Conservation (phyloP, 2,329 filamentous ascomycete species). For the Trichoderma endophyticum region DNA sequence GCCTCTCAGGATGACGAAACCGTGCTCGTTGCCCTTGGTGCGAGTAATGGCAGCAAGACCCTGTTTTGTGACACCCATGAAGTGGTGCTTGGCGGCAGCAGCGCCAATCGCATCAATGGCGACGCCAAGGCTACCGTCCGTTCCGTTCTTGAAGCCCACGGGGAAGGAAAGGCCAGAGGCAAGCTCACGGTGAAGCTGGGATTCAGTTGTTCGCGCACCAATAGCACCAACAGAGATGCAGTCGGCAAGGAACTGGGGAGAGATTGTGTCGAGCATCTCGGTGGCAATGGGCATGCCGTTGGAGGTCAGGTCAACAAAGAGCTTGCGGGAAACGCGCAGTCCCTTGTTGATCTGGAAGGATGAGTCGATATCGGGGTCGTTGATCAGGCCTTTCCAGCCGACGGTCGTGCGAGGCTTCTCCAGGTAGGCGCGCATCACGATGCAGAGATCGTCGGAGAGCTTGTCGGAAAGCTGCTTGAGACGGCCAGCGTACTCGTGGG, state of each 20-base stretch:
- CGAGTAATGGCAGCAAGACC: constrained; percentile 91
- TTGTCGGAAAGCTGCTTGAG: constrained; percentile 75
- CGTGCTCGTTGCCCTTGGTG: constrained; percentile 92
- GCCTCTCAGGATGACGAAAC: constrained; percentile 92
- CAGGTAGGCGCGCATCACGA: constrained; percentile 98
- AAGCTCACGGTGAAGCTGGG: constrained; percentile 92
- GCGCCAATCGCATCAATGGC: constrained; percentile 95
- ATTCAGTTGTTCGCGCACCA: constrained; percentile 93
- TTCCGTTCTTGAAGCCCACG: constrained; percentile 99
- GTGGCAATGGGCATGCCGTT: constrained; percentile 91
- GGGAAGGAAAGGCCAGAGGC: constrained; percentile 95
- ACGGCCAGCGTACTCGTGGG: constrained; percentile 81
- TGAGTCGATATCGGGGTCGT: constrained; percentile 96
- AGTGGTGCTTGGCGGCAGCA: constrained; percentile 84
- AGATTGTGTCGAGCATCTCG: constrained; percentile 99
- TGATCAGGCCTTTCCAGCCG: constrained; percentile 98
- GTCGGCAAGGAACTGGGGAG: constrained; percentile 94
- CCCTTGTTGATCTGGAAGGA: constrained; percentile 99
- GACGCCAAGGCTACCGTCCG: constrained; percentile 84
- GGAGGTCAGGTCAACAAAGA: constrained; percentile 86
- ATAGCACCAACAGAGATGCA: constrained; percentile 94
- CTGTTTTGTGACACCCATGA: constrained; percentile 98
- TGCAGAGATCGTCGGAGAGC: constrained; percentile 77
- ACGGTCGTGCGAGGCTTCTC: constrained; percentile 98
- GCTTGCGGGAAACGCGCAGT: constrained; percentile 81